Evolutionary conservation across 495 filamentous ascomycete genomes (phyloP), one percentile per base, ranked within the genome.

Genomic region (Hypomontagnella submonticulosa): DNA sequence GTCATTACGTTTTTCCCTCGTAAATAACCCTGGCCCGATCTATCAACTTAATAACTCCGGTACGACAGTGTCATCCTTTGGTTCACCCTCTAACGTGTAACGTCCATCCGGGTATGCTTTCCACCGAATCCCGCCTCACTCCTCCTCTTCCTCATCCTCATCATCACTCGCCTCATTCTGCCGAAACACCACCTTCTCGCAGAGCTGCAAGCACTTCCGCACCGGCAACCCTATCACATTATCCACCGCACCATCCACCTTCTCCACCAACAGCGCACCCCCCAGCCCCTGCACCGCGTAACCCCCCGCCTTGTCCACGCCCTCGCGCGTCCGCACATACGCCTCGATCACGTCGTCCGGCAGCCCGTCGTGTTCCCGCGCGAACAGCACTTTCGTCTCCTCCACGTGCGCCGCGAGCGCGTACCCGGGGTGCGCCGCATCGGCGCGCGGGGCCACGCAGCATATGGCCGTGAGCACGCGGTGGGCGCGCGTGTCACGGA

Each of bases 171-270:
- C 66, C 44, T 74, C 75, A 8, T 73, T 76, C 71, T 85, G 82
- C 61, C 73, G 75, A 53, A 86, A 81, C 60, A 96, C 74, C 19
- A 91, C 89, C 82, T 87, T 91, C 81, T 99, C 92, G 67, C 96
- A 93, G 57, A 97, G 71, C 77, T 87, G 87, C 76, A 97, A 73
- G 19, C 88, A 92, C 69, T 87, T 84, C 72, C 92, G 85, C 54
- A 99, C 78, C 30, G 95, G 95, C 80, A 99, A 75, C n/a, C 96
- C 95, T 50, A 99, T 87, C 5, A 98, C 95, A 80, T 98, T 98
- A 83, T 99, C 94, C 71, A 87, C 92, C 43, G 86, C 87, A 5
- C 95, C 96, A 65, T 97, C 89, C 56, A 99, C 89, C 76, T 82
- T 88, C 76, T 97, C 92, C 13, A 99, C 84, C 57, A 98, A 72